Percentiles rank a stretch among this genome's conserved stretches.
Conservation (phyloP, 2,329 filamentous ascomycete species). For the Colletotrichum australisinense region DNA sequence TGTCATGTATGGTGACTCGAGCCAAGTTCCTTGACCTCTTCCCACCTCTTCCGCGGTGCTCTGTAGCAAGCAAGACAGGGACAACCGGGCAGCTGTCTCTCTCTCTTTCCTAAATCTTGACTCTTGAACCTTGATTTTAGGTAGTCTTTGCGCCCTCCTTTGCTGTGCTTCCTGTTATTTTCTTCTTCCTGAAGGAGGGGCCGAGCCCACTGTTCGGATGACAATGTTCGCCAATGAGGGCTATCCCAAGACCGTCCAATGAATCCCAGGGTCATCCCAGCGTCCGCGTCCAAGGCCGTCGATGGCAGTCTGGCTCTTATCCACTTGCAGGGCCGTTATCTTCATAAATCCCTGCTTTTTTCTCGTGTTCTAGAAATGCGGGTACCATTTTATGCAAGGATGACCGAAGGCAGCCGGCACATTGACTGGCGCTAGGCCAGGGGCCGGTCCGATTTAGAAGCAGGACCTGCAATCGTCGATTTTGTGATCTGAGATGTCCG, state of each 20-base stretch:
- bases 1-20: not conserved
- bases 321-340: slow-evolving; percentile 29
- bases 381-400: slow-evolving; percentile 2
- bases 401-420: slow-evolving; percentile 21
- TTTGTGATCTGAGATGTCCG: slow-evolving; percentile 26
- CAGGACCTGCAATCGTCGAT: slow-evolving; percentile 30
- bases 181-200: not conserved
- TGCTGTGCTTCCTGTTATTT: not conserved
- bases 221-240: slow-evolving; percentile 15
- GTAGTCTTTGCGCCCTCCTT: not conserved
- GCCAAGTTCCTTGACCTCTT: not conserved
- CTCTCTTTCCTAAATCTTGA: not conserved
- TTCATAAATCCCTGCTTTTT: slow-evolving; percentile 29
- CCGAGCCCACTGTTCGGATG: slow-evolving; percentile 12
- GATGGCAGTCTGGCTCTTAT: slow-evolving; percentile 2
- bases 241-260: not conserved
- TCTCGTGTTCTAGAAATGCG: slow-evolving; percentile 34
- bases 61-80: not conserved
- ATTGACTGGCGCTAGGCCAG: slow-evolving; percentile 32
- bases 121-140: not conserved
- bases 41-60: not conserved
- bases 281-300: slow-evolving; percentile 8
- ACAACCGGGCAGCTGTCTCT: not conserved
- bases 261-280: not conserved
- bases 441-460: slow-evolving; percentile 34